These are phyloP conservation scores for Ceratorhiza oryzae-sativae DNA, from an alignment of 1,284 basidiomycete genomes.

Conservation along the genomic window DNA sequence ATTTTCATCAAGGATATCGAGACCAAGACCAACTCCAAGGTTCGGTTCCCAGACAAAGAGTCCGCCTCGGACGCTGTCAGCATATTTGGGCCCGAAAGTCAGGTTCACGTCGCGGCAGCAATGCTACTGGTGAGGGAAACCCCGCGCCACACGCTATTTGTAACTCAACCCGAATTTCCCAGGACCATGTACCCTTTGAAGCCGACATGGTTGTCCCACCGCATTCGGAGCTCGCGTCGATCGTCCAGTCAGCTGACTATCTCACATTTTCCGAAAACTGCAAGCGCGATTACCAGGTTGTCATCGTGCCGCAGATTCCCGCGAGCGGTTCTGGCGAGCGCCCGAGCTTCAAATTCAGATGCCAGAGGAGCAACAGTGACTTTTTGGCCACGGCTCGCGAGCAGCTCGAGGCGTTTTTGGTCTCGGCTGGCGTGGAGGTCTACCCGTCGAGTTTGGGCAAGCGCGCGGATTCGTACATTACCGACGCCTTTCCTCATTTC, in stretches of 20 bases:
- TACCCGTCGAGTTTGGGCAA: slow-evolving; percentile 72
- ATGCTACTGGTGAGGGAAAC: slow-evolving; percentile 83
- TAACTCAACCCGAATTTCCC: slow-evolving; percentile 39
- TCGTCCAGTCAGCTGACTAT: slow-evolving; percentile 83
- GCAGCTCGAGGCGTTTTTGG: slow-evolving; percentile 90
- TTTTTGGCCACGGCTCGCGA: slow-evolving; percentile 89
- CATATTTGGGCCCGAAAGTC: slow-evolving; percentile 95
- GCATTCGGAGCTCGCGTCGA: slow-evolving; percentile 73
- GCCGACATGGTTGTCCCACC: slow-evolving; percentile 93
- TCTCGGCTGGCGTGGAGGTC: slow-evolving; percentile 81
- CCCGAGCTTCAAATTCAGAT: slow-evolving; percentile 90
- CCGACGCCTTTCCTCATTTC: slow-evolving; percentile 95
- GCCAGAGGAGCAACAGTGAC: slow-evolving; percentile 93
- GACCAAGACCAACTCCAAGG: slow-evolving; percentile 91
- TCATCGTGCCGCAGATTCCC: slow-evolving; percentile 80
- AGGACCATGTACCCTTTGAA: slow-evolving; percentile 98
- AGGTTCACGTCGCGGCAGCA: slow-evolving; percentile 94
- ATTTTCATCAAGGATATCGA: slow-evolving; percentile 98
- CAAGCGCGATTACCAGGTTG: slow-evolving; percentile 93
- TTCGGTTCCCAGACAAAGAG: slow-evolving; percentile 97
- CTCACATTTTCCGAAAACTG: slow-evolving; percentile 82
- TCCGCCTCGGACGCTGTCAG: slow-evolving; percentile 86
- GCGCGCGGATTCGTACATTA: slow-evolving; percentile 84
- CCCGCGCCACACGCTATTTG: background rate
- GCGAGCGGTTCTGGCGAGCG: slow-evolving; percentile 63